These are phyloP conservation scores for Aspergillaceae sp. DNA, from an alignment of 2,329 filamentous ascomycete species.

Conservation along the genomic window DNA sequence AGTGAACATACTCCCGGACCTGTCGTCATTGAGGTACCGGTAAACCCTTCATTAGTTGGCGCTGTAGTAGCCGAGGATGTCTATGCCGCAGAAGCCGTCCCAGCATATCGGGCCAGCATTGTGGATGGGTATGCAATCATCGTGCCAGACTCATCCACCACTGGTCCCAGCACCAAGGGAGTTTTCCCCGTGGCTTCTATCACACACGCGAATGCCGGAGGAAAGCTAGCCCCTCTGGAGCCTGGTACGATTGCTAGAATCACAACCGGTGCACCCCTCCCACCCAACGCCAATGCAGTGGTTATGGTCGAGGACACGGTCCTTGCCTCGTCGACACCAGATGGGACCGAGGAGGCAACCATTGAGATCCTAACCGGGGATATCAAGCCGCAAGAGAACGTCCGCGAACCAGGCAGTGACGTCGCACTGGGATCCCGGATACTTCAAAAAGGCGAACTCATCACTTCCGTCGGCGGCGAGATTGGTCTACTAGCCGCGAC, in stretches of 20 bases:
- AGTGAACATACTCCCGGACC: constrained; percentile 62
- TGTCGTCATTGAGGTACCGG: constrained; percentile 47
- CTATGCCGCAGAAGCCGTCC: constrained; percentile 69
- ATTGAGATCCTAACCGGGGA: constrained; percentile 76
- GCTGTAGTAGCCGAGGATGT: constrained; percentile 77
- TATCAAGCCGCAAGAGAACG: constrained; percentile 72
- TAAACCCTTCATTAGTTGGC: constrained; percentile 61
- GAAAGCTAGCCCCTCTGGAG: constrained; percentile 53
- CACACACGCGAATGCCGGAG: constrained; percentile 72
- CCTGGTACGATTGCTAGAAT: constrained; percentile 77
- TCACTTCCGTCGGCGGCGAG: constrained; percentile 81
- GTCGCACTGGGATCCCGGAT: constrained; percentile 61
- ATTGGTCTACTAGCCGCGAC: constrained; percentile 83
- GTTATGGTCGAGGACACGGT: constrained; percentile 95
- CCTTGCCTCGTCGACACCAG: constrained; percentile 64
- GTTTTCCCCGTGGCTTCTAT: constrained; percentile 78
- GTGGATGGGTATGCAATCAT: constrained; percentile 93
- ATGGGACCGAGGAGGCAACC: constrained; percentile 75
- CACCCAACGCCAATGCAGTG: constrained; percentile 78
- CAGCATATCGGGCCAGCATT: constrained; percentile 89
- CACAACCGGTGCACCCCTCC: constrained; percentile 87
- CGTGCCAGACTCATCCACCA: constrained; percentile 40
- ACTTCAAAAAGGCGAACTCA: constrained; percentile 67
- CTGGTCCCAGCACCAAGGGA: constrained; percentile 59
- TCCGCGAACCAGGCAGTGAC: constrained; percentile 86